Percentiles rank a stretch among this genome's conserved stretches.
Evolutionary conservation across 2,329 filamentous ascomycete species (phyloP).

Genomic region (Aspergillus fischeri): DNA sequence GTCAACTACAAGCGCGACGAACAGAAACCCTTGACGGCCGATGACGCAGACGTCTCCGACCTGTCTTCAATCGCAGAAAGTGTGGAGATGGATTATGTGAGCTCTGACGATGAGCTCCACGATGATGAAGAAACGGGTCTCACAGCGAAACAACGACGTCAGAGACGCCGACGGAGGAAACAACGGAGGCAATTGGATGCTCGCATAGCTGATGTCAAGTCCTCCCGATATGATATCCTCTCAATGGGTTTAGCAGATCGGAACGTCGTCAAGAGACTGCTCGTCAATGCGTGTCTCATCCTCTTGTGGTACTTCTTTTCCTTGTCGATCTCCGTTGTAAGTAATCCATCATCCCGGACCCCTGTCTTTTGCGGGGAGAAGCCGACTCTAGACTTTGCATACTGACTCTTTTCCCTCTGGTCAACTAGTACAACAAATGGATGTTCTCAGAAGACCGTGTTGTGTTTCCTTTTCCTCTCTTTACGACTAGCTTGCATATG

Average conservation of each 20-base stretch:
- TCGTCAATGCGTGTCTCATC: slow-evolving; percentile 78
- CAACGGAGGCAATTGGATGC: slow-evolving; percentile 67
- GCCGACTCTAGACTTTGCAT: background rate
- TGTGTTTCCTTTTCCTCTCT: slow-evolving; percentile 90
- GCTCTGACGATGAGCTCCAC: slow-evolving; percentile 68
- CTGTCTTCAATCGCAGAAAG: slow-evolving; percentile 42
- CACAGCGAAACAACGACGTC: slow-evolving; percentile 64
- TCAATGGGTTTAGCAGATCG: slow-evolving; percentile 62
- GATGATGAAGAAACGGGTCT: slow-evolving; percentile 90
- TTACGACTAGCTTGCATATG: slow-evolving; percentile 95
- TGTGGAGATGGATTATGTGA: slow-evolving; percentile 55
- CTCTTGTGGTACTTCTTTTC: slow-evolving; percentile 89
- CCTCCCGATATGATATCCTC: slow-evolving; percentile 66
- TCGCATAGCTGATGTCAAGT: slow-evolving; percentile 57
- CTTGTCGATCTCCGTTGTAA: slow-evolving; percentile 82
- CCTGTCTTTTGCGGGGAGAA: background rate
- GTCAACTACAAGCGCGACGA: slow-evolving; percentile 29
- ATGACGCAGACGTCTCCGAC: slow-evolving; percentile 38
- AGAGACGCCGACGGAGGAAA: slow-evolving; percentile 63
- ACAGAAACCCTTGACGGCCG: slow-evolving; percentile 29
- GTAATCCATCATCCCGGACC: slow-evolving; percentile 31
- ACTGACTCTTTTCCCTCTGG: background rate
- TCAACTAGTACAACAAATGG: slow-evolving; percentile 91
- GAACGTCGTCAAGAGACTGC: slow-evolving; percentile 63
- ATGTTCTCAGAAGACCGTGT: slow-evolving; percentile 87